Evolutionary conservation across 495 filamentous ascomycete species (phyloP), one percentile per base, ranked within the genome.

Genomic region (Lasiosphaeria miniovina): DNA sequence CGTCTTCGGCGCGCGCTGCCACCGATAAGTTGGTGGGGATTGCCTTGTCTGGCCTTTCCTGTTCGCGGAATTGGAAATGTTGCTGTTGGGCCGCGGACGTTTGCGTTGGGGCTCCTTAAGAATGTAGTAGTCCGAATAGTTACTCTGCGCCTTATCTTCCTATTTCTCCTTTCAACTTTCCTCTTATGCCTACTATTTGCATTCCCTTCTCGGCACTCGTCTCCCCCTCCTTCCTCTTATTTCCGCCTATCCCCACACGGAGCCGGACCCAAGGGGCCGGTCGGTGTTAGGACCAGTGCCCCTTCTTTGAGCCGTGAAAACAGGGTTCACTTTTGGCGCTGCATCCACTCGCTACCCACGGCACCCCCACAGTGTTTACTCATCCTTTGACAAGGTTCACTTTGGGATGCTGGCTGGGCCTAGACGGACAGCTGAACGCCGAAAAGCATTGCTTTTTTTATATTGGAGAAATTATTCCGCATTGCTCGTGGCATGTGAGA

Each of bases 71-170:
- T 46, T 46, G 4, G 43, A 46, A 46, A 46, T 46, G 36, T 24
- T 36, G 36, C 34, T 33, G 53, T 36, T 55, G 53, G 53, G 53
- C 53, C 53, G 53, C 53, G 53, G 53, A 12, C 53, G 38, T 55
- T 24, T 38, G 35, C 11, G 53, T 43, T 12, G 3, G 36, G 53
- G 43, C 38, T 55, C 41, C 36, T 55, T 31, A 4, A 55, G 43
- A 41, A 46, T 11, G 12, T n/a, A 46, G 43, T 5, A 46, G 43
- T n/a, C 43, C 43, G 11, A 24, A 24, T 24, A 24, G 24, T 24
- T 24, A 24, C 24, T 46, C 43, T 46, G 4, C 11, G 43, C 24
- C 12, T 46, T 46, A 11, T 46, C 4, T 46, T 46, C 43, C 24
- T 24, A 2, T 46, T 46, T 46, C 43, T 46, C 12, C 43, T n/a